phyloP scores from a whole-genome alignment of 1,139 yeast species.

The Kodamaea derodonti region DNA sequence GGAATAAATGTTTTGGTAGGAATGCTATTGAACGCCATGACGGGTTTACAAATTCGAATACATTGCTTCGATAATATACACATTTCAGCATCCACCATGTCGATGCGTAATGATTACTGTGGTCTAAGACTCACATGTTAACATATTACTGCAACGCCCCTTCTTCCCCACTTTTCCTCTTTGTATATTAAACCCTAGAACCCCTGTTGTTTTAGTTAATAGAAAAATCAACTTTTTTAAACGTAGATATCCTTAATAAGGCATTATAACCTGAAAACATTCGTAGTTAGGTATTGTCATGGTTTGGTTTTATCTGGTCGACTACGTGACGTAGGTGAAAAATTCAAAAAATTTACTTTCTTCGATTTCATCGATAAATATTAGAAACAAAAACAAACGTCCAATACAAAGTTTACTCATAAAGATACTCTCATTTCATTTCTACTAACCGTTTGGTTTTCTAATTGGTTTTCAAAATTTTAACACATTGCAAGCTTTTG shows the following conservation, averaged over 20 bases:
- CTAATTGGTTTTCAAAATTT: not conserved
- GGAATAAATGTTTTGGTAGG: too few relatives aligned
- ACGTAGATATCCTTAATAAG: too few relatives aligned
- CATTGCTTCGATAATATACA: too few relatives aligned
- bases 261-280: too few relatives aligned
- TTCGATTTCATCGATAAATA: too few relatives aligned
- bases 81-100: too few relatives aligned
- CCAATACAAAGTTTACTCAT: slow-evolving; percentile 6
- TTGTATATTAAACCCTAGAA: not conserved
- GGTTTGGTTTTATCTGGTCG: too few relatives aligned
- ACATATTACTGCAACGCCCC: not conserved
- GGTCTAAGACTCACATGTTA: not conserved
- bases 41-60: too few relatives aligned
- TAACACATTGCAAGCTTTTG: not conserved
- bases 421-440: not conserved
- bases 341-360: not conserved
- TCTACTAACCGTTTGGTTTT: not conserved
- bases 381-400: not conserved
- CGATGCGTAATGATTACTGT: too few relatives aligned
- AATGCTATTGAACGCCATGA: too few relatives aligned
- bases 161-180: not conserved
- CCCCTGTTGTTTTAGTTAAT: not conserved
- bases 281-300: too few relatives aligned
- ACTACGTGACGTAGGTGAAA: not conserved
- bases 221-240: too few relatives aligned